Conservation (phyloP, 2,329 filamentous ascomycete species). For the Colletotrichum sp. region DNA sequence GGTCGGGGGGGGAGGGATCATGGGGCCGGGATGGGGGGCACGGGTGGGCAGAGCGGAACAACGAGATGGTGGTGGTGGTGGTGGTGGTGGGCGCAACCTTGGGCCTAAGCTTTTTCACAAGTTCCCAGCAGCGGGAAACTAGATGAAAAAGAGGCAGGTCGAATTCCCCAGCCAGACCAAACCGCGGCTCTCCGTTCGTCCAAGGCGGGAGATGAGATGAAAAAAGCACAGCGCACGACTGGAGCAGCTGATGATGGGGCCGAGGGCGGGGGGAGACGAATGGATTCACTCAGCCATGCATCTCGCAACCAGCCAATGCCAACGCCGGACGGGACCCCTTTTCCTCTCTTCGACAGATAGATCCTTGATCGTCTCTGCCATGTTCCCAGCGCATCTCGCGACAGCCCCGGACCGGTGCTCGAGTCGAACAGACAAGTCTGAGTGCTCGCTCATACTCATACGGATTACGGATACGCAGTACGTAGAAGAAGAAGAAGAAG, state of each 20-base stretch:
- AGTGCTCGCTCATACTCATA: background rate
- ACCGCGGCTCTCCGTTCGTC: background rate
- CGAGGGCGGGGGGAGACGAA: background rate
- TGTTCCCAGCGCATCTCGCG: background rate
- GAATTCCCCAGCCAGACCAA: background rate
- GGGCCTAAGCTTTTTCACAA: slow-evolving; percentile 5
- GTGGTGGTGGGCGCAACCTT: background rate
- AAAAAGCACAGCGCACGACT: background rate
- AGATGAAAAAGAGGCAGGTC: slow-evolving; percentile 19
- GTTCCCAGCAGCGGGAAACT: background rate
- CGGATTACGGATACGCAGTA: background rate
- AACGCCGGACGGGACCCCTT: background rate
- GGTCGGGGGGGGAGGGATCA: background rate
- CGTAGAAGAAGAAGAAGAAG: background rate
- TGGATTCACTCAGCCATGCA: background rate
- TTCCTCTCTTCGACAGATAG: background rate
- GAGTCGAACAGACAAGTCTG: background rate
- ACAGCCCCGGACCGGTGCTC: background rate
- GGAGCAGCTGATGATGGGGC: background rate
- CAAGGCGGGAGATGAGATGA: background rate
- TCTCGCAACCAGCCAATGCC: background rate
- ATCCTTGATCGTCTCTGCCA: background rate
- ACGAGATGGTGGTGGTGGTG: background rate
- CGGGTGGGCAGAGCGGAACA: background rate
- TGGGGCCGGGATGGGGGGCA: background rate